These are phyloP conservation scores for Hamamelis virginiana DNA, from an alignment of 164 flowering plant genomes.

Conservation along the genomic window DNA sequence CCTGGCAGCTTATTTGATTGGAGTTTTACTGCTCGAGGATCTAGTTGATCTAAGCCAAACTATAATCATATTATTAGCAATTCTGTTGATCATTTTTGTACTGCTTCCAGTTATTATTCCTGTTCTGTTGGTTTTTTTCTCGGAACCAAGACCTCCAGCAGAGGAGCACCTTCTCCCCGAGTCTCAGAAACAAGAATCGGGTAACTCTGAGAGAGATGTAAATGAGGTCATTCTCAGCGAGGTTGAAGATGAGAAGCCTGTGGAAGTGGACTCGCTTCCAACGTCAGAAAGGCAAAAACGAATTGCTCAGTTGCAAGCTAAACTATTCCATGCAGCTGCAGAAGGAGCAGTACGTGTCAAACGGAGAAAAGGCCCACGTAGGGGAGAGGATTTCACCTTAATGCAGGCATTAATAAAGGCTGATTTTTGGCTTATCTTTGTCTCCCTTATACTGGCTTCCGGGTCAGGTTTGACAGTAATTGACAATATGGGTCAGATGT, in stretches of 20 bases:
- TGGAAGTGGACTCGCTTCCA: slow-evolving; percentile 34
- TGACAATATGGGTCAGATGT: slow-evolving; percentile 55
- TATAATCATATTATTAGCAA: slow-evolving; percentile 18
- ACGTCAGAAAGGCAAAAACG: slow-evolving; percentile 35
- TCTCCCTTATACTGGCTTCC: slow-evolving; percentile 38
- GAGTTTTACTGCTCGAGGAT: slow-evolving; percentile 39
- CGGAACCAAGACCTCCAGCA: slow-evolving; percentile 12
- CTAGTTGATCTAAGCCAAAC: slow-evolving; percentile 22
- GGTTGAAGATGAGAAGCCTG: slow-evolving; percentile 47
- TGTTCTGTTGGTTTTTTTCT: slow-evolving; percentile 24
- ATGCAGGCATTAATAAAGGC: slow-evolving; percentile 44
- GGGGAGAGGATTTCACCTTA: slow-evolving; percentile 59
- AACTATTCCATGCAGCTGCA: slow-evolving; percentile 47
- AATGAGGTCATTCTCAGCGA: slow-evolving; percentile 39
- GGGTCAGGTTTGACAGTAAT: slow-evolving; percentile 58
- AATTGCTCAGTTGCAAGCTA: slow-evolving; percentile 43
- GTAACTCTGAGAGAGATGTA: slow-evolving; percentile 4
- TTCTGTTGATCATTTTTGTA: slow-evolving; percentile 29
- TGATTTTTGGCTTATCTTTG: slow-evolving; percentile 53
- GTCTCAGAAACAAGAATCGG: slow-evolving; percentile 18
- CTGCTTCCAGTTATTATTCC: slow-evolving; percentile 42
- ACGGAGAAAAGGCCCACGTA: slow-evolving; percentile 36
- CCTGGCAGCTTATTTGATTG: slow-evolving; percentile 49
- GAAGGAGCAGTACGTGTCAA: slow-evolving; percentile 52
- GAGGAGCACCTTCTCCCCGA: slow-evolving; percentile 32